A percentile compares a stretch with the other conserved stretches of the same genome.
These are phyloP conservation scores for Mychonastes homosphaera DNA, from an alignment of 139 green algal genomes.

Conservation along the genomic window DNA sequence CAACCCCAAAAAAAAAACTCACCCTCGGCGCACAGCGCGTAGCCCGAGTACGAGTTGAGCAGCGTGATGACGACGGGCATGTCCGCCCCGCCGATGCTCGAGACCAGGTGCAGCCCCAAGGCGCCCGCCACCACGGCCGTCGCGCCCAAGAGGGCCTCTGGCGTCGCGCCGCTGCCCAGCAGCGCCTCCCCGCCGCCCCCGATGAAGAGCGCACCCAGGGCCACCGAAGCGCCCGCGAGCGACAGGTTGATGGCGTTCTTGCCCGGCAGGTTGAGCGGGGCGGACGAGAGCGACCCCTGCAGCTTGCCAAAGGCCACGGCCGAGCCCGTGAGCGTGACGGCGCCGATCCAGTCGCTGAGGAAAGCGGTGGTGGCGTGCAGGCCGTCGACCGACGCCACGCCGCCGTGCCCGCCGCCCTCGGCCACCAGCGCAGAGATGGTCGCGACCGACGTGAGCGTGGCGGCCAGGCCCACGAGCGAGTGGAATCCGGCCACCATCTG, in stretches of 20 bases:
- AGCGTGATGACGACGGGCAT: conserved; percentile 90
- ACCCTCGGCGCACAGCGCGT: conserved; percentile 79
- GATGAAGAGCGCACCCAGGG: conserved; percentile 37
- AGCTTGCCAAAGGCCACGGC: conserved; percentile 85
- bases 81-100: conserved; percentile 75
- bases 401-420: conserved; percentile 22
- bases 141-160: conserved; percentile 33
- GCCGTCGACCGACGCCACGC: conserved; percentile 28
- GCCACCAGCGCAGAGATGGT: conserved; percentile 56
- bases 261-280: conserved; percentile 56
- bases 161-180: conserved; percentile 1
- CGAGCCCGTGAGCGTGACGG: conserved; percentile 73
- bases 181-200: conserved; percentile 22
- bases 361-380: conserved; percentile 62
- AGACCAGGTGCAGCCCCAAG: conserved; percentile 73
- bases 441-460: conserved; percentile 54
- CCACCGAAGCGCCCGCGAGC: conserved; percentile 36
- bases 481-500: conserved; percentile 85
- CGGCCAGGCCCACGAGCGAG: conserved; percentile 69
- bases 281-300: conserved; percentile 56
- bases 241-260: conserved; percentile 67
- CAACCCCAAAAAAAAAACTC: too few relatives aligned
- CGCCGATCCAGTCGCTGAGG: conserved; percentile 70
- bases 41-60: conserved; percentile 77
- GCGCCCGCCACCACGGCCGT: conserved; percentile 52